Evolutionary conservation across 257 asterid genomes (phyloP), one percentile per base, ranked within the genome.

Genomic region (Petunia secreta): DNA sequence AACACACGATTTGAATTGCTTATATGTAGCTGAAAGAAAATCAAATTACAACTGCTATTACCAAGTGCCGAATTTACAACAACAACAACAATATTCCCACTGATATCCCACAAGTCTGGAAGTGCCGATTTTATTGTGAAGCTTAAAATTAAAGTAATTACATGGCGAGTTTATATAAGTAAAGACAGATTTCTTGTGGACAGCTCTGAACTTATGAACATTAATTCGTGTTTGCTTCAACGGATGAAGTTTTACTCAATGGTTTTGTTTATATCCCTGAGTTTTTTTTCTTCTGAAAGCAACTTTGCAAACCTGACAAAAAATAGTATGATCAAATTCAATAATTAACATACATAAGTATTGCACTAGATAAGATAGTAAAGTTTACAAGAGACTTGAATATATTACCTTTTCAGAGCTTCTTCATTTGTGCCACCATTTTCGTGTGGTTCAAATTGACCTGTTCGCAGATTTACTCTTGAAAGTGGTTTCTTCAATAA

Each of bases 221-320:
- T 25, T 25, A 25, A 25, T 25, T 25, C 25, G 25, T 25, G 25
- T 25, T 25, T 25, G 25, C 25, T 25, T 25, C 25, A 25, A 25
- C 25, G 25, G 25, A 25, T 25, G 25, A 0, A 38, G 4, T 41
- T n/a, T 9, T 41, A 0, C 1, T 1, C 2, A 41, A 8, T 0
- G 8, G 54, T 1, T 15, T 0, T 0, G 1, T 67, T 67, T 7
- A 4, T 15, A 43, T 41, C 1, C 5, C 76, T 69, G 5, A 16
- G 74, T 77, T 48, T 85, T 82, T 81, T 84, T 80, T 87, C 90
- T 38, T 84, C 80, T 0, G 89, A 87, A 34, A 89, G 87, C 62
- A 81, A 77, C 54, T 80, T 66, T 1, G 93, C 88, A 55, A 82
- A 83, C 86, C 84, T 85, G 41, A 40, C 6, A 69, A 60, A 71